Conservation (phyloP, 2,329 filamentous ascomycete species). For the Aureobasidium uvarum region DNA sequence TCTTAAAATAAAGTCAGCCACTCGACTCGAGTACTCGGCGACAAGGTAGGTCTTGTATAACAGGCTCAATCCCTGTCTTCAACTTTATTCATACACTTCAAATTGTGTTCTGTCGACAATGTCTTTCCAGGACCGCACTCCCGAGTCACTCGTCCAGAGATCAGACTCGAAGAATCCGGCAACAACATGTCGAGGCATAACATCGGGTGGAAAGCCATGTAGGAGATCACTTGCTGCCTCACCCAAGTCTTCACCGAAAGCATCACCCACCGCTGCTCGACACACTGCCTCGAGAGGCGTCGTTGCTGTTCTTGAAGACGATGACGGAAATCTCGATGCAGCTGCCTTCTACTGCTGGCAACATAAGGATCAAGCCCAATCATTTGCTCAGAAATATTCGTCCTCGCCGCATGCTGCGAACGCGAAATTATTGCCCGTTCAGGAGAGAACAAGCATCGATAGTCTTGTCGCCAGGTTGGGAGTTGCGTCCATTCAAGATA, state of each 20-base stretch:
- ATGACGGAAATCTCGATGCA: slow-evolving; percentile 55
- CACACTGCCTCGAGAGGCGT: slow-evolving; percentile 38
- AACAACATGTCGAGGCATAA: slow-evolving; percentile 86
- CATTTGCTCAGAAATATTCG: slow-evolving; percentile 36
- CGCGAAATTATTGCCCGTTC: slow-evolving; percentile 39
- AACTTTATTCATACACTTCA: neutral
- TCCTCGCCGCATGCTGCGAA: slow-evolving; percentile 24
- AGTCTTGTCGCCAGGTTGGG: slow-evolving; percentile 79
- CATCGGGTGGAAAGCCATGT: slow-evolving; percentile 77
- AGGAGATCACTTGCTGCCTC: slow-evolving; percentile 63
- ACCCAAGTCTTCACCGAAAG: slow-evolving; percentile 40
- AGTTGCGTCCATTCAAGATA: slow-evolving; percentile 10
- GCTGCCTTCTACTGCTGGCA: slow-evolving; percentile 83
- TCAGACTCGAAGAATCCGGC: slow-evolving; percentile 81
- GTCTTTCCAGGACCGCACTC: slow-evolving; percentile 52
- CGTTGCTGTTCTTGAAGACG: slow-evolving; percentile 48
- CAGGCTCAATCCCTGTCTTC: neutral
- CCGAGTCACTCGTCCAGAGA: slow-evolving; percentile 74
- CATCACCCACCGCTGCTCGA: slow-evolving; percentile 32
- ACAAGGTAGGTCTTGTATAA: slow-evolving; percentile 18
- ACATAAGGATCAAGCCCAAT: slow-evolving; percentile 79
- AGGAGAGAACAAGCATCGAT: slow-evolving; percentile 75
- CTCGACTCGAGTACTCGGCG: slow-evolving; percentile 3
- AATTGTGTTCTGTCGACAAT: neutral
- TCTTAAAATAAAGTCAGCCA: slow-evolving; percentile 4